Evolutionary conservation across 2,329 filamentous ascomycete genomes (phyloP).

Genomic region (Alternaria hordeiaustralica): DNA sequence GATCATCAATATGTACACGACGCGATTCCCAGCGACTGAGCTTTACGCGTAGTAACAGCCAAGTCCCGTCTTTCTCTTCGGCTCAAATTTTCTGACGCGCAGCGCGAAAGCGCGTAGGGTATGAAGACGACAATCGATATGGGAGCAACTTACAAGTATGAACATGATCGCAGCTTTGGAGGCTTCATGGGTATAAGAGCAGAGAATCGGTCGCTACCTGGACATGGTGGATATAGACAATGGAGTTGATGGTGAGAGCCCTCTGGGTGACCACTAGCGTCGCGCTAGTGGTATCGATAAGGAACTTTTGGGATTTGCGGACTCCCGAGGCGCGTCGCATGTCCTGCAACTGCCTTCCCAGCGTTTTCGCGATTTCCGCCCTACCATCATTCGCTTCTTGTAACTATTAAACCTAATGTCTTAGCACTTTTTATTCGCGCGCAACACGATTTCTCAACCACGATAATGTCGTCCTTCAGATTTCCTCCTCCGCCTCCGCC

Average conservation of each 20-base stretch:
- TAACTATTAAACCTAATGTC: background rate
- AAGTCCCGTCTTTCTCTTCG: background rate
- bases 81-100: conserved; percentile 11
- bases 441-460: background rate
- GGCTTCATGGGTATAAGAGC: conserved; percentile 34
- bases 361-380: background rate
- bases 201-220: conserved; percentile 19
- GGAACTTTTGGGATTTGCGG: conserved; percentile 14
- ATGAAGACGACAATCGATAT: background rate
- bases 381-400: background rate
- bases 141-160: conserved; percentile 44
- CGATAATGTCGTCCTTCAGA: conserved; percentile 47
- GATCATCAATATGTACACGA: background rate
- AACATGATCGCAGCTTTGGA: conserved; percentile 40
- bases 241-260: conserved; percentile 6
- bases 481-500: conserved; percentile 59
- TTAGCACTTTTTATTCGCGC: background rate
- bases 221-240: conserved; percentile 9
- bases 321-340: conserved; percentile 21
- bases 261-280: conserved; percentile 12
- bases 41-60: background rate
- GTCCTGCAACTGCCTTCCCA: background rate
- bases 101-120: background rate
- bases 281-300: conserved; percentile 30
- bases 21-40: background rate